Evolutionary conservation across 225 moss, liverwort and hornwort genomes (phyloP), one percentile per base, ranked within the genome.

Genomic region (Anthoceros angustus): DNA sequence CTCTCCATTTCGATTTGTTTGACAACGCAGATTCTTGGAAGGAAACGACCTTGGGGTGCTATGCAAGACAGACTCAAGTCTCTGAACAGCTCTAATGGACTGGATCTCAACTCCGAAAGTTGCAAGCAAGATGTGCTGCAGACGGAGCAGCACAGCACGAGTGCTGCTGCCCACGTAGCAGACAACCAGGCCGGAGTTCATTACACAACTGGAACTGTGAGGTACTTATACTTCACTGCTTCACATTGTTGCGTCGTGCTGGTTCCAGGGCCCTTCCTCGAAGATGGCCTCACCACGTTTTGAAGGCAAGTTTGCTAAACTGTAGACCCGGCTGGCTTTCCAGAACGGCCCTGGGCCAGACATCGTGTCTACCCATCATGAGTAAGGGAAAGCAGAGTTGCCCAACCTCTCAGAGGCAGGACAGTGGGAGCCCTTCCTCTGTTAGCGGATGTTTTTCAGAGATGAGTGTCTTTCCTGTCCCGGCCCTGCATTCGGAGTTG

Each of bases 11-110:
- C 10, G 55, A 4, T 5, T 67, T 39, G 12, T 3, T 62, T 67
- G 55, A 12, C 23, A 55, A 70, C 4, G 67, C 77, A 95, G 90
- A 70, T 78, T 41, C 73, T 75, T 72, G 94, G 94, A 83, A 83
- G 86, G 77, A 95, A 95, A 75, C 83, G 88, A 73, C 87, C 88
- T 64, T 85, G 85, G 85, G 70, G 80, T 11, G 74, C 82, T 69
- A 66, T 82, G 65, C 74, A 82, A 63, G 90, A 82, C 55, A 18
- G n/a, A 6, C 55, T 18, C 55, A 15, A 55, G 18, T 20, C 55
- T 18, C 55, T 23, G 18, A 23, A 12, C 8, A 55, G 55, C 18
- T 55, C 23, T 12, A 7, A 15, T 55, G 8, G 7, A 8, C 23
- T 7, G 7, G 16, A 7, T 23, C 12, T 15, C n/a, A 55, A 20